These are phyloP conservation scores for Cercospora beticola DNA, from an alignment of 2,329 filamentous ascomycete genomes.

Conservation along the genomic window DNA sequence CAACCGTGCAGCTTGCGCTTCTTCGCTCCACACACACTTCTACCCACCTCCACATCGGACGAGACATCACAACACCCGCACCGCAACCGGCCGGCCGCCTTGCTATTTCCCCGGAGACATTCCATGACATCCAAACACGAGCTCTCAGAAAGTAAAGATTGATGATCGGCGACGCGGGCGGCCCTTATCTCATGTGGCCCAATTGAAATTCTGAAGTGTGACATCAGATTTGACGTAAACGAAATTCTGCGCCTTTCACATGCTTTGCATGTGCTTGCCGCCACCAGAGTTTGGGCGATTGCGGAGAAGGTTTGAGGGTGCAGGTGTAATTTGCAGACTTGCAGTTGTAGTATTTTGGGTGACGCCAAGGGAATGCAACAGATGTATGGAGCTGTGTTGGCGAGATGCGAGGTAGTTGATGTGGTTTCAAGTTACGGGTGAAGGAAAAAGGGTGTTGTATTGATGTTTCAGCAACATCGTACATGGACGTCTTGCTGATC, in stretches of 20 bases:
- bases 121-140: background rate
- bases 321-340: background rate
- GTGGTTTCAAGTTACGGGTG: background rate
- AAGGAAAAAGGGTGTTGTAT: too few species aligned
- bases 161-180: background rate
- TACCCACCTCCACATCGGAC: background rate
- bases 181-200: background rate
- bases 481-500: too few species aligned
- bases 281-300: background rate
- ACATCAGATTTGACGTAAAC: constrained; percentile 9
- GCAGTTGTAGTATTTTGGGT: background rate
- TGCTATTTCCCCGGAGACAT: background rate
- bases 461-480: too few species aligned
- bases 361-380: background rate
- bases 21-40: background rate
- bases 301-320: background rate
- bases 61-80: background rate
- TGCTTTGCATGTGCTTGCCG: background rate
- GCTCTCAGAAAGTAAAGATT: background rate
- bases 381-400: background rate
- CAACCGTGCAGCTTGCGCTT: background rate
- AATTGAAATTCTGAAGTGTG: background rate
- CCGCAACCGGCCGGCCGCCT: background rate
- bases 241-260: background rate
- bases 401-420: background rate